These are phyloP conservation scores for Ophiostoma sp. DNA, from an alignment of 2,329 filamentous ascomycete species.

Conservation along the genomic window DNA sequence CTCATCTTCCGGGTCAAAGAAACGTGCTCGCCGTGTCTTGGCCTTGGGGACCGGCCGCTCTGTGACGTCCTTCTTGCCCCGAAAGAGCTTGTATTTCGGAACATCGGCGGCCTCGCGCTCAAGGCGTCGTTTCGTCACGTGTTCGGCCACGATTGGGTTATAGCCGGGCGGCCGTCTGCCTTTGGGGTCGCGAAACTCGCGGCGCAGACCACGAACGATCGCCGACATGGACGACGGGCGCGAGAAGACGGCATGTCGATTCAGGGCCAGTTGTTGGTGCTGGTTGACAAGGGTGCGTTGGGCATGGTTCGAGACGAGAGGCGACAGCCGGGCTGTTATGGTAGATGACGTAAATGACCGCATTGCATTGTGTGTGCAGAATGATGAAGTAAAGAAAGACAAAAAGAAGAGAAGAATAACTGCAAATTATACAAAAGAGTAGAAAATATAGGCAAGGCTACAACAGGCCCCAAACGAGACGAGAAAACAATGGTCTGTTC, in stretches of 20 bases:
- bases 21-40: constrained; percentile 52
- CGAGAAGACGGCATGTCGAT: constrained; percentile 3
- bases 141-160: constrained; percentile 28
- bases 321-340: constrained; percentile 11
- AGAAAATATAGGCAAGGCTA: neutral
- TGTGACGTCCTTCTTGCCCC: constrained; percentile 55
- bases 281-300: neutral
- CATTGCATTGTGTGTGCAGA: constrained; percentile 15
- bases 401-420: neutral
- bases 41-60: constrained; percentile 43
- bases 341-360: constrained; percentile 20
- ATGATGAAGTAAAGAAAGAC: too few relatives aligned
- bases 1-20: constrained; percentile 49
- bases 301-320: neutral
- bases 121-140: constrained; percentile 36
- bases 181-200: constrained; percentile 29
- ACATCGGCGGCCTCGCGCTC: constrained; percentile 32
- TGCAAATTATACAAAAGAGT: neutral
- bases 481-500: neutral
- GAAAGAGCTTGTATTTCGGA: constrained; percentile 42
- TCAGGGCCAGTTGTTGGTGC: neutral
- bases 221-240: constrained; percentile 31
- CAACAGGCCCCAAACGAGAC: neutral
- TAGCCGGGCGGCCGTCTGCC: constrained; percentile 29
- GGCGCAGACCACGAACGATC: constrained; percentile 31